Base-by-base conservation (phyloP, 768 basidiomycete species). In the Russula ochroleuca region DNA sequence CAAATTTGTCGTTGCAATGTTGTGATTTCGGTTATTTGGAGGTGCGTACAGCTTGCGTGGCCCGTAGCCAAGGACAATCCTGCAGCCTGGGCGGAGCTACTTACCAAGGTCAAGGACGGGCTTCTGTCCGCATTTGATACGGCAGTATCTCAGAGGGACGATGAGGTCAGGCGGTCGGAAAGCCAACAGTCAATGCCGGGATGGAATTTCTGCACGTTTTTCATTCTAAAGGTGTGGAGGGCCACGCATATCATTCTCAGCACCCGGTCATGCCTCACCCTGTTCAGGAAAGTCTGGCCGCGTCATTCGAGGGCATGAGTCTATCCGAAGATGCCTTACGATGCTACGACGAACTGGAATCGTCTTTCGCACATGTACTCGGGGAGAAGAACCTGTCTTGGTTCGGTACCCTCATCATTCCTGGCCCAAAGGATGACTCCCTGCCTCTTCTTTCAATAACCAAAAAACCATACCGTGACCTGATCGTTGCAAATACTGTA, bases 131-230 rank as follows among this genome's bases (percentile, higher is more conserved):
- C 94, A 0, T 94, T 98, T 68, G 93, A 98, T 69, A 74, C 79
- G 19, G 86, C 89, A 1, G 80, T 98, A 45, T 75, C 81, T 11
- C 85, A 85, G 62, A 81, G 93, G 17, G 92, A 95, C 70, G 97
- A 98, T 50, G 94, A 97, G 65, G 88, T 98, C 3, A 87, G 82
- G 69, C 84, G 92, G 41, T 92, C 91, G 0, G 96, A 99, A 71
- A 81, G 85, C 53, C 92, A 98, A 74, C 82, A 92, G 60, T 83
- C 88, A 69, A 90, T 94, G 85, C 93, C 94, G 1, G 96, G 97
- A 10, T 99, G 97, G 97, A 97, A 97, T 72, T 99, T 97, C 72
- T 95, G 94, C 73, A 94, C 90, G 0, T 98, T 95, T 78, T 98
- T 98, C 75, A 85, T 94, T 56, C 79, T 95, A 41, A 99, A 98